Evolutionary conservation across 2,329 filamentous ascomycete genomes (phyloP), one percentile per base, ranked within the genome.

Genomic region (Xylariaceae sp.): DNA sequence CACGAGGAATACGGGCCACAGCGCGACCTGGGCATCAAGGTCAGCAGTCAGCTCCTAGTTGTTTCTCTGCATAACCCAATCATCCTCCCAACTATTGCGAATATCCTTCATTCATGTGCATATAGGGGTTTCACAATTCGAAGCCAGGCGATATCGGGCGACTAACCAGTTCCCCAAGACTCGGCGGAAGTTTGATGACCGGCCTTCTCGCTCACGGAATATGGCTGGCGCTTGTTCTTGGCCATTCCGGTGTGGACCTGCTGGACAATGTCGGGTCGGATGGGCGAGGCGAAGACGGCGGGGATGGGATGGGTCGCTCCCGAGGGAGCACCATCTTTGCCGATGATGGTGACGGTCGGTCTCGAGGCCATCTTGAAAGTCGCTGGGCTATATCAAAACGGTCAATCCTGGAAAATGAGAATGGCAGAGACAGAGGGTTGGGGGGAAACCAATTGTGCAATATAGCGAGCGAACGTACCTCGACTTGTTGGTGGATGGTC

Each of bases 181-280:
- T 99, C 94, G 75, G 94, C 94, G 79, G 90, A 96, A 75, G 94
- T 99, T 84, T 99, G 94, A 83, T 99, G 94, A 83, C 94, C 94
- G 74, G 94, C 94, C 89, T 99, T 99, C 88, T 97, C 92, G 87
- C 91, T 96, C 84, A 99, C 94, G 72, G 94, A 86, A 79, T 99
- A 99, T 69, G 94, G 92, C 81, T 99, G 94, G 77, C 94, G 88
- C 87, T 95, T 96, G 87, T 99, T 99, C 90, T 99, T 99, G 76
- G 92, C 92, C 84, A 99, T 95, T 73, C 94, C 94, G 72, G 90
- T 95, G 87, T 99, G 94, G 72, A 97, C 88, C 78, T 92, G 88
- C 85, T 97, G 92, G 75, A 99, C 94, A 76, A 99, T 96, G 80
- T 99, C 94, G 72, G 92, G 89, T 77, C 94, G 92, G 84, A 99